Base-by-base conservation (phyloP, 345 rosid species). In the Triadica sebifera region DNA sequence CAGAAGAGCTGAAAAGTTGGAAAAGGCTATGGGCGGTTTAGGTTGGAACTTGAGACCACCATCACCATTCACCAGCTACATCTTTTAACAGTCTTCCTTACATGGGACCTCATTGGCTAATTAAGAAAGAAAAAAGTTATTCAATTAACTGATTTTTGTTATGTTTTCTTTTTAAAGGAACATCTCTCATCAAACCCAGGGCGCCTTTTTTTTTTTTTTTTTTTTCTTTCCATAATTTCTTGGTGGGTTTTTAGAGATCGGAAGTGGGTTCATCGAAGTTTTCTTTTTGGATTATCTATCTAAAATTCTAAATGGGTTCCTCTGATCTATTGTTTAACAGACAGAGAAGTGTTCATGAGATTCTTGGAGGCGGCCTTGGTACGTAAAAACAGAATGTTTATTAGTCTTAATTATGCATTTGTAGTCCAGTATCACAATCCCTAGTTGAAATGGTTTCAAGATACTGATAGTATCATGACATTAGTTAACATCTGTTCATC, bases 351-450 rank as follows among this genome's bases (percentile, higher is more conserved):
- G 65, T 93, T 73, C 93, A 91, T 81, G 89, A 93, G 82, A 83
- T 93, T 81, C 87, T 96, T 12, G 98, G 99, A 64, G 93, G 93
- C 52, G 91, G 93, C 73, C 81, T 86, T 75, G 85, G 98, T 95
- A 75, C 81, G 89, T 78, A 41, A 64, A 64, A 43, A 64, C 13
- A n/a, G 4, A 62, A 62, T 52, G 20, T 62, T 10, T 25, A 17
- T 52, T 52, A 17, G 7, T 17, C 5, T 17, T 52, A 52, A 17
- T 16, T 52, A 15, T n/a, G 20, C 15, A 1, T 52, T 16, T 5
- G 7, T 52, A 1, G 20, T 16, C 20, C 57, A 16, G 4, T n/a
- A 16, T 52, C n/a, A 52, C 16, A 52, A 52, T 15, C 20, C 57
- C 4, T 29, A 29, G 34, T 29, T 29, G 34, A 29, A 29, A 29